Evolutionary conservation across 116 monocot genomes (phyloP), one percentile per base, ranked within the genome.

Genomic region (Zostera marina): DNA sequence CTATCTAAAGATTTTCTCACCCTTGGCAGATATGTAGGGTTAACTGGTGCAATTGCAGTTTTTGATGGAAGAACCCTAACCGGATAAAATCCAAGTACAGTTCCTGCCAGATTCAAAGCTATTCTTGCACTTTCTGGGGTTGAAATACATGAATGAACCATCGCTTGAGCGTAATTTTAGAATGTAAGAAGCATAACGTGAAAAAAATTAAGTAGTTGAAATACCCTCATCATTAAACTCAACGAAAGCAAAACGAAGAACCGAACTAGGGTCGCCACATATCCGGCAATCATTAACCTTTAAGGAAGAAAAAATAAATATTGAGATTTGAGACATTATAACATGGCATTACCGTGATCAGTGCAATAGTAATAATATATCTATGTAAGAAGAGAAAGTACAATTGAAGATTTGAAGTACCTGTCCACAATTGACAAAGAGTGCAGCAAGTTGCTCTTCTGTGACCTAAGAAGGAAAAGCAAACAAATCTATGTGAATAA

Each of bases 61-160:
- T 94, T 94, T 16, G 94, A 94, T 74, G 94, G 94, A 58, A 88
- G 77, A 42, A 94, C 94, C 61, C 72, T 79, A 17, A 94, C 79
- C 39, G 94, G 94, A 59, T 88, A 88, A 53, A 52, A 88, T 3
- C 94, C 94, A 63, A 94, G 77, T 69, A 94, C 69, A 19, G 88
- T 85, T 17, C 88, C 88, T 55, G 81, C 72, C 9, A 94, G 63
- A 57, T 64, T 72, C 56, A 94, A 66, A 53, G 94, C 84, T 61
- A 74, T 62, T 47, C 66, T 81, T 69, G 88, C 94, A 72, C 82
- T 81, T 68, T 85, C 94, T 94, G 76, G 58, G 76, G 46, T 66
- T 66, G 45, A 38, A 20, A 21, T 2, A 68, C 7, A 21, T 22
- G 26, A 62, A 40, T 26, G 32, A 66, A 13, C 23, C 2, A 45